Conservation (phyloP, 345 rosid species). For the Ceriops tagal region DNA sequence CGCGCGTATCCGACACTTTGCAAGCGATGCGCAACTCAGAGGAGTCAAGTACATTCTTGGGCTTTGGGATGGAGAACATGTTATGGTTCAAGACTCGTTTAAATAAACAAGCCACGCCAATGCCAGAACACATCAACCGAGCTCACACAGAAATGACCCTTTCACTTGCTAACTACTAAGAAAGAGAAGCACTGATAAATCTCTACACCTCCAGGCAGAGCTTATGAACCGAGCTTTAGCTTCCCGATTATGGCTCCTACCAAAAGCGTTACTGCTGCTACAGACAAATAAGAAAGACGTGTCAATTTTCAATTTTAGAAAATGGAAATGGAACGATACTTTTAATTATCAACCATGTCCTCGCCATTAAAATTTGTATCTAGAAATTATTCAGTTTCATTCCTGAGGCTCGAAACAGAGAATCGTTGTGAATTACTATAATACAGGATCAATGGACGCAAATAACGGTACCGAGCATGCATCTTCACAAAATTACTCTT, state of each 20-base stretch:
- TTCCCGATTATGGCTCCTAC: neutral
- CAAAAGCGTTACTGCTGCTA: neutral
- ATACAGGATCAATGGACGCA: too few relatives aligned
- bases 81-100: too few relatives aligned
- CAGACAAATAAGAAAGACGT: neutral
- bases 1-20: too few relatives aligned
- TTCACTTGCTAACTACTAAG: too few relatives aligned
- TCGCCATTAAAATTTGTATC: neutral
- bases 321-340: neutral
- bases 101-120: too few relatives aligned
- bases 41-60: too few relatives aligned
- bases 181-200: neutral
- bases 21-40: too few relatives aligned
- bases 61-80: too few relatives aligned
- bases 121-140: neutral
- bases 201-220: neutral
- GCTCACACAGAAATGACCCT: neutral
- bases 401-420: too few relatives aligned
- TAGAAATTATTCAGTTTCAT: neutral
- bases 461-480: too few relatives aligned
- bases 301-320: neutral
- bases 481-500: neutral
- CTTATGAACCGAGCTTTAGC: neutral
- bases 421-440: too few relatives aligned
- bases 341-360: neutral